phyloP scores from a whole-genome alignment of 2,329 filamentous ascomycete genomes.

The Aureobasidium zeae region DNA sequence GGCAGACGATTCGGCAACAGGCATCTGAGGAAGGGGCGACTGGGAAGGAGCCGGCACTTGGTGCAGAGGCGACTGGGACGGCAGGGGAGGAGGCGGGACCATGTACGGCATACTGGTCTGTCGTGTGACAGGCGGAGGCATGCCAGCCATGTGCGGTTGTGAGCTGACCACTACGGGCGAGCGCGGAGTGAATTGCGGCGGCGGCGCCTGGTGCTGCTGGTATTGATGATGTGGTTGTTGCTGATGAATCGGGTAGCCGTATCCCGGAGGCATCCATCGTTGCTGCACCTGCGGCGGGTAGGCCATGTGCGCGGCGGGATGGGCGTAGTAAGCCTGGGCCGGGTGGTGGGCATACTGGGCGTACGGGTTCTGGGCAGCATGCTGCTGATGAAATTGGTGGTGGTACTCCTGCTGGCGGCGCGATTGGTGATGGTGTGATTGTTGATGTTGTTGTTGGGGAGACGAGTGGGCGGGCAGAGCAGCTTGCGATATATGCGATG shows the following conservation, averaged over 20 bases:
- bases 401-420: constrained; percentile 36
- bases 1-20: constrained; percentile 10
- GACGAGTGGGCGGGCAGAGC: constrained; percentile 25
- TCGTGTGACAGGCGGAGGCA: constrained; percentile 35
- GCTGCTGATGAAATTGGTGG: constrained; percentile 28
- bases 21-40: constrained; percentile 8
- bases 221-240: constrained; percentile 23
- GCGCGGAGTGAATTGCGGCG: constrained; percentile 30
- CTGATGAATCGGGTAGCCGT: constrained; percentile 29
- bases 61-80: constrained; percentile 14
- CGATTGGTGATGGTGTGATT: constrained; percentile 31
- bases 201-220: constrained; percentile 20
- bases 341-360: constrained; percentile 27
- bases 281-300: constrained; percentile 32
- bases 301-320: constrained; percentile 30
- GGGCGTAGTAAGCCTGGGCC: constrained; percentile 30
- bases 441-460: constrained; percentile 19
- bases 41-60: constrained; percentile 4
- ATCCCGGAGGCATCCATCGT: constrained; percentile 30
- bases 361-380: constrained; percentile 32
- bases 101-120: constrained; percentile 21
- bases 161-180: constrained; percentile 40
- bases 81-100: constrained; percentile 18
- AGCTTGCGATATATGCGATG: constrained; percentile 41
- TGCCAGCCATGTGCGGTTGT: constrained; percentile 36